These are phyloP conservation scores for Orbilia brochopaga DNA, from an alignment of 2,329 filamentous ascomycete genomes.

Conservation along the genomic window DNA sequence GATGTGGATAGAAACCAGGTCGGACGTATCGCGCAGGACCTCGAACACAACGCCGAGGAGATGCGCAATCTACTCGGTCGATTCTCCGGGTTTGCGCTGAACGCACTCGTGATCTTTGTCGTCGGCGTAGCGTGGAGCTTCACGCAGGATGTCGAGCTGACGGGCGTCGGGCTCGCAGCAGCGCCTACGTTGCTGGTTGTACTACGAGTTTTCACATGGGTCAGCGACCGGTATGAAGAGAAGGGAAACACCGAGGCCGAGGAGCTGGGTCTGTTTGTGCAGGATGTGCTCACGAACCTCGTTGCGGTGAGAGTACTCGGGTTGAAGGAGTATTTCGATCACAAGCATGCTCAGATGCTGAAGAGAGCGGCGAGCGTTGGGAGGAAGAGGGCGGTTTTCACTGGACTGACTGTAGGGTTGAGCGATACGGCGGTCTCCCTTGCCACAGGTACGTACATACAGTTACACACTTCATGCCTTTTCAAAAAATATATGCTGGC, in stretches of 20 bases:
- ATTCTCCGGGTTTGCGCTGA: slow-evolving; percentile 74
- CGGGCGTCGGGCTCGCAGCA: slow-evolving; percentile 74
- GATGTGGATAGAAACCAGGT: slow-evolving; percentile 71
- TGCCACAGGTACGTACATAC: slow-evolving; percentile 64
- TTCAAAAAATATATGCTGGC: slow-evolving; percentile 1
- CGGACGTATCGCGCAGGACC: slow-evolving; percentile 69
- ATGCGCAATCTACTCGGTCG: slow-evolving; percentile 81
- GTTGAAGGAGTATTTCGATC: slow-evolving; percentile 73
- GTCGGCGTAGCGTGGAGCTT: slow-evolving; percentile 78
- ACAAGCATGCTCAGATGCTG: slow-evolving; percentile 67
- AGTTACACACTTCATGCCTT: background rate
- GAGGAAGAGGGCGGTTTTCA: slow-evolving; percentile 69
- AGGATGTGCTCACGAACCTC: slow-evolving; percentile 79
- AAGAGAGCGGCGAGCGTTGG: slow-evolving; percentile 67
- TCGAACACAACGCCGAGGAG: slow-evolving; percentile 84
- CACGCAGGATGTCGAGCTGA: slow-evolving; percentile 76
- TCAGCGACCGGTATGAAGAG: slow-evolving; percentile 75
- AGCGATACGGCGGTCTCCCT: slow-evolving; percentile 75
- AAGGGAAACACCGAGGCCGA: slow-evolving; percentile 70
- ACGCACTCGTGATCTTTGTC: slow-evolving; percentile 70
- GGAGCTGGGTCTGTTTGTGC: slow-evolving; percentile 68
- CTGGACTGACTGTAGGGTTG: slow-evolving; percentile 76
- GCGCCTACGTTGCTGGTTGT: slow-evolving; percentile 71
- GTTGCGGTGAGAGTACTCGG: slow-evolving; percentile 77
- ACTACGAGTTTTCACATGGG: slow-evolving; percentile 69